phyloP scores from a whole-genome alignment of 140 eudicot species.

The Erigeron philadelphicus region DNA sequence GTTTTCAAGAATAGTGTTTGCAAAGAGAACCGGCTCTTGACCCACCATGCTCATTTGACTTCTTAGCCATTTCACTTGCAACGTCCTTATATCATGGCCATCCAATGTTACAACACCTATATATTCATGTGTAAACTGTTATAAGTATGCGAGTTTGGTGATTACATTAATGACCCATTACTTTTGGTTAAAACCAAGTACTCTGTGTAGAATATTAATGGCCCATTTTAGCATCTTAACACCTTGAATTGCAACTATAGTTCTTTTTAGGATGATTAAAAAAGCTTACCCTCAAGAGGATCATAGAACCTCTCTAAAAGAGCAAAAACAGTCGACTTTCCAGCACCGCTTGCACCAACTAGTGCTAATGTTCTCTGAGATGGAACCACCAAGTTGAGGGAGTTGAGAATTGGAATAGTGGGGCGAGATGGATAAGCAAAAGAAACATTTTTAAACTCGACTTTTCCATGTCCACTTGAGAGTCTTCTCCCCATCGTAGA shows the following conservation, averaged over 20 bases:
- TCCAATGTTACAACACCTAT: constrained; percentile 63
- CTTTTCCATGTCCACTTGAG: constrained; percentile 50
- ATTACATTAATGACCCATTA: too few relatives aligned
- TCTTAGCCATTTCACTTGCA: constrained; percentile 85
- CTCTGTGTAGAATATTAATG: background rate
- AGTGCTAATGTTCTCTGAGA: constrained; percentile 61
- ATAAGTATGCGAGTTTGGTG: background rate
- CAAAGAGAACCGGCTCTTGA: constrained; percentile 81
- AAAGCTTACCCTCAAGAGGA: constrained; percentile 49
- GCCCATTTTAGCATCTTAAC: background rate
- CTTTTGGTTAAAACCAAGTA: too few relatives aligned
- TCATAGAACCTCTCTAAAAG: constrained; percentile 80
- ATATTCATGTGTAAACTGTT: background rate
- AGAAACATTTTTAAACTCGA: constrained; percentile 53
- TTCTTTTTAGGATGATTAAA: background rate
- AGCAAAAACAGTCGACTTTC: constrained; percentile 78
- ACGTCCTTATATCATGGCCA: constrained; percentile 67
- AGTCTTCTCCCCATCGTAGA: constrained; percentile 57
- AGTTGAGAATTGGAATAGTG: constrained; percentile 52
- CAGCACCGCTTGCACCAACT: constrained; percentile 82
- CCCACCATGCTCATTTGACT: constrained; percentile 91
- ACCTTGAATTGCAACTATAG: background rate
- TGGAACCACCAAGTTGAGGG: constrained; percentile 64
- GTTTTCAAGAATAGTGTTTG: constrained; percentile 61
- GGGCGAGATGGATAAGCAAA: constrained; percentile 83